A percentile compares a stretch with the other conserved stretches of the same genome.
Evolutionary conservation across 331 rosid species (phyloP).

Genomic region (Quercus tomentella): DNA sequence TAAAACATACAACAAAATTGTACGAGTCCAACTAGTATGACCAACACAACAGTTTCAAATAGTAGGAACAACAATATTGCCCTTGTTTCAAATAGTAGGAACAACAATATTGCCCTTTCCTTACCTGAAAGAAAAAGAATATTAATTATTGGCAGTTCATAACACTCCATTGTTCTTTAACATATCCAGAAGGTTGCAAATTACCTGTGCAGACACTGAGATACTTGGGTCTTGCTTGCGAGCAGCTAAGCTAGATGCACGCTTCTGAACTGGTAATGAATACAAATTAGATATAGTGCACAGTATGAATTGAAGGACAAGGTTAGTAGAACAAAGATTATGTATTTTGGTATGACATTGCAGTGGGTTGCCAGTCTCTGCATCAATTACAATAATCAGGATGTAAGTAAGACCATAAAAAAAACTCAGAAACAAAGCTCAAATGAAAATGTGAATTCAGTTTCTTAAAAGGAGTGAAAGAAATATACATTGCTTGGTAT

Average conservation of each 20-base stretch:
- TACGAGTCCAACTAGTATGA: slow-evolving; percentile 40
- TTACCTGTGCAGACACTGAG: slow-evolving; percentile 59
- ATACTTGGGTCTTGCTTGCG: slow-evolving; percentile 57
- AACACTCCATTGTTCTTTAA: not conserved
- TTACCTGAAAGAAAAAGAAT: slow-evolving; percentile 36
- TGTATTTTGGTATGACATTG: slow-evolving; percentile 48
- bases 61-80: slow-evolving; percentile 59
- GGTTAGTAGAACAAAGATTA: slow-evolving; percentile 14
- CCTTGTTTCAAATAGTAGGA: slow-evolving; percentile 67
- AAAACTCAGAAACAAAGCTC: not conserved
- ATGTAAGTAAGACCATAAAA: slow-evolving; percentile 9
- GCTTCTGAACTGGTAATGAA: slow-evolving; percentile 48
- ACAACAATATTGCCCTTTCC: slow-evolving; percentile 54
- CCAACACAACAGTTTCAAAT: slow-evolving; percentile 46
- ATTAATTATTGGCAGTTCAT: not conserved
- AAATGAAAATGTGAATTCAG: too few relatives aligned
- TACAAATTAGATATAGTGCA: not conserved
- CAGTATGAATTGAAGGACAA: not conserved
- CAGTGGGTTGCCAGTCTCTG: slow-evolving; percentile 52
- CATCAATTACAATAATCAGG: slow-evolving; percentile 20
- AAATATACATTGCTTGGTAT: not conserved
- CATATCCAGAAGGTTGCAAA: slow-evolving; percentile 4
- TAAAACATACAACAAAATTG: slow-evolving; percentile 70
- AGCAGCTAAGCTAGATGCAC: slow-evolving; percentile 51
- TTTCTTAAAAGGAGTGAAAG: not conserved